Evolutionary conservation across 805 yeast species (phyloP).

Genomic region (Zygotorulaspora chibaensis): DNA sequence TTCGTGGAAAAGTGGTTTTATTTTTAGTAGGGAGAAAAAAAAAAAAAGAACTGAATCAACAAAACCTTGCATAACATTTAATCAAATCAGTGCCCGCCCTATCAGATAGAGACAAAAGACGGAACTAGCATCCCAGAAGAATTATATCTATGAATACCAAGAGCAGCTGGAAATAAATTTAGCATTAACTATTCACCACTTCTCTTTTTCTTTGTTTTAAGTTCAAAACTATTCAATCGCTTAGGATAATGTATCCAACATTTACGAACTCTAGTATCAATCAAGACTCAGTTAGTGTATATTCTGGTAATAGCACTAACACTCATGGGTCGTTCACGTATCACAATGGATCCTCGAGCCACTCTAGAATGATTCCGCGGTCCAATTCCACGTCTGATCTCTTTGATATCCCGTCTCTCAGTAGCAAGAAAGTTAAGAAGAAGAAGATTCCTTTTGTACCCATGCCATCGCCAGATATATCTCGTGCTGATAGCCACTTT

Average conservation of each 20-base stretch:
- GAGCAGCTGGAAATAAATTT: background rate
- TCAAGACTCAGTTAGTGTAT: conserved; percentile 13
- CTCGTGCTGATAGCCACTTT: background rate
- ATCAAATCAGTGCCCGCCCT: background rate
- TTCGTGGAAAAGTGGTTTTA: background rate
- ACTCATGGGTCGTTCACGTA: conserved; percentile 1
- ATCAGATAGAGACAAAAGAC: background rate
- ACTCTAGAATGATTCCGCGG: conserved; percentile 19
- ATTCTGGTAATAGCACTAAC: conserved; percentile 11
- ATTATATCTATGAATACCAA: background rate
- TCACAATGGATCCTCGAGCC: conserved; percentile 2
- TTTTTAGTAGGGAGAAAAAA: background rate
- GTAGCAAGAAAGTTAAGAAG: conserved; percentile 4
- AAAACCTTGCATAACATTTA: background rate
- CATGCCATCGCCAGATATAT: background rate
- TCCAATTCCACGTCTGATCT: conserved; percentile 27
- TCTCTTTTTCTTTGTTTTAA: background rate
- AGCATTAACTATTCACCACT: background rate
- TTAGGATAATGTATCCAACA: conserved; percentile 8
- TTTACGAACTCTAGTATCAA: conserved; percentile 4
- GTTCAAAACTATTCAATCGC: background rate
- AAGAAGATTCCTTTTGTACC: background rate
- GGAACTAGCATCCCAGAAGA: background rate
- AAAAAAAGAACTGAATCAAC: background rate
- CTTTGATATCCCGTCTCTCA: conserved; percentile 14